These are phyloP conservation scores for Eucalyptus victrix DNA, from an alignment of 345 rosid species.

Conservation along the genomic window DNA sequence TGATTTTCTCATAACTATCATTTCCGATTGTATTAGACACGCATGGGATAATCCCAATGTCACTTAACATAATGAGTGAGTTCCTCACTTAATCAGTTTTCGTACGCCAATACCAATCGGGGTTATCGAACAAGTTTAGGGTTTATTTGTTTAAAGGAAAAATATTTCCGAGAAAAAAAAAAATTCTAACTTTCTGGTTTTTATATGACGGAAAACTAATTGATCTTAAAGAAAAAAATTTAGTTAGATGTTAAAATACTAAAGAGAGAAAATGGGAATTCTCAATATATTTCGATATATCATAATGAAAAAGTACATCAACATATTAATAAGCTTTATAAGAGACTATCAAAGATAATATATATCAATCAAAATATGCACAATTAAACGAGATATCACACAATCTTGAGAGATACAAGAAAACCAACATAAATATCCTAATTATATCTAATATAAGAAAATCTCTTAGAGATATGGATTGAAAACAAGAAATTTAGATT, in stretches of 20 bases:
- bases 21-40: neutral
- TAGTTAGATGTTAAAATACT: no score
- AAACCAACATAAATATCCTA: neutral
- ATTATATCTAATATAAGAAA: no score
- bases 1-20: neutral
- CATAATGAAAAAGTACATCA: neutral
- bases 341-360: no score
- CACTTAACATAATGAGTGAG: neutral
- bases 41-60: neutral
- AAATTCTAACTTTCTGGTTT: neutral
- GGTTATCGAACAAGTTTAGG: neutral
- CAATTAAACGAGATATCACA: no score
- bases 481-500: no score
- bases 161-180: no score
- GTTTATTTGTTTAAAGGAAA: no score
- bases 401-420: neutral
- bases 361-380: no score
- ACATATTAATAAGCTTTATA: no score
- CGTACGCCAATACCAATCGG: fast-evolving
- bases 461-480: neutral
- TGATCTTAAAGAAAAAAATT: no score
- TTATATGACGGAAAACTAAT: no score
- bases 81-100: neutral
- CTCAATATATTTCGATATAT: no score
- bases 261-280: neutral